Evolutionary conservation across 176 grass and related monocot species (phyloP), one percentile per base, ranked within the genome.

Genomic region (Bonia amplexicaulis): DNA sequence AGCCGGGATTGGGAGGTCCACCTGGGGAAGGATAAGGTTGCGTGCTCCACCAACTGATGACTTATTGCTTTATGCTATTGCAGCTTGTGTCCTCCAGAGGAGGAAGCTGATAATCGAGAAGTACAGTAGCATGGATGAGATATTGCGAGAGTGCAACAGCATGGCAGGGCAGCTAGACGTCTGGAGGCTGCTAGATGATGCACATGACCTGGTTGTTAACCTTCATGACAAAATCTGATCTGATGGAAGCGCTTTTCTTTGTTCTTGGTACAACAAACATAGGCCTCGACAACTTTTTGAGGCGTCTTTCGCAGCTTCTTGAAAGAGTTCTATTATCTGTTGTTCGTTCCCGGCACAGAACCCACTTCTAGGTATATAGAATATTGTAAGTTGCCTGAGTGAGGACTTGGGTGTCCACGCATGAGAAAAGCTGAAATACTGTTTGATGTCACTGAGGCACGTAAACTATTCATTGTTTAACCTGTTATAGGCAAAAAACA

Each of bases 111-210:
- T 98, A 73, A 95, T 98, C 9, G 95, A 95, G 91, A 98, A 89
- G 76, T 95, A 98, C 31, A 95, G 87, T 80, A 93, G 93, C 81
- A 95, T 98, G 95, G 95, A 98, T 31, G 95, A 98, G 58, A 98
- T 98, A 88, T 46, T 98, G 76, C 58, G 91, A 47, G 95, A 95
- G 69, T 98, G 95, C 91, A 95, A 98, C 68, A 90, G 87, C 87
- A 98, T 98, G 93, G 82, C 89, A 0, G 95, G 95, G 63, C 92
- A 93, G 63, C 87, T 98, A 12, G 95, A 98, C 23, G 95, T 98
- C 71, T 98, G 95, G 95, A 92, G 93, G 80, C 91, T 98, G 20
- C 83, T 98, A 47, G 95, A 98, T 69, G 91, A 98, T 59, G 95
- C 95, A 12, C 93, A 98, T 74, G 91, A 95, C 77, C 89, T 98